Evolutionary conservation across 2,329 filamentous ascomycete species (phyloP).

Genomic region (Nemania serpens): DNA sequence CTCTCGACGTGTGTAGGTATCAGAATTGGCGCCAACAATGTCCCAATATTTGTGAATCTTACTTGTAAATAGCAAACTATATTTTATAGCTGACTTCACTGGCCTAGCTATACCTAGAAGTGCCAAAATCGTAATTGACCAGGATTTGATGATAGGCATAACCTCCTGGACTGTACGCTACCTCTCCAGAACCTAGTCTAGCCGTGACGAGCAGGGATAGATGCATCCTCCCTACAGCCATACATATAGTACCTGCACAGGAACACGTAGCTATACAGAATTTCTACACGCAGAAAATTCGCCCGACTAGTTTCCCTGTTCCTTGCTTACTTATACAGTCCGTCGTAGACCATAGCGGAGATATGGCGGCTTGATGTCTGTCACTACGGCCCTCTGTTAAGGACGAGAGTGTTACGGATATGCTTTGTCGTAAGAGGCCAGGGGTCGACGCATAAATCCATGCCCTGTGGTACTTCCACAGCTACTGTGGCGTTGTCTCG

Average conservation of each 20-base stretch:
- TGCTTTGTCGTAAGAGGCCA: conserved; percentile 17
- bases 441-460: conserved; percentile 27
- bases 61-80: too few species aligned
- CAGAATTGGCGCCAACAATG: too few species aligned
- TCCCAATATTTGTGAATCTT: too few species aligned
- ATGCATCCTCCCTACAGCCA: conserved; percentile 9
- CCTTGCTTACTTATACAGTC: neutral
- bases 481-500: conserved; percentile 19
- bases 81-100: too few species aligned
- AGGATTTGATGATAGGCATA: conserved; percentile 1
- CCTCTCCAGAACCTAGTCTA: conserved; percentile 2
- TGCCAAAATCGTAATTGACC: neutral
- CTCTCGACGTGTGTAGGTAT: too few species aligned
- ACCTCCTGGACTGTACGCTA: neutral
- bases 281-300: neutral
- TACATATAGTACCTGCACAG: neutral
- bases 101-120: neutral
- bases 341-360: neutral
- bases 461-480: conserved; percentile 27
- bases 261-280: neutral
- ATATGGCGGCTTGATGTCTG: neutral
- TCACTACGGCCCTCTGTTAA: neutral
- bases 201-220: conserved; percentile 20
- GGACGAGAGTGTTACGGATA: neutral
- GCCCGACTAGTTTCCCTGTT: conserved; percentile 5